phyloP scores from a whole-genome alignment of 768 basidiomycete species.

The Gelatoporia subvermispora region DNA sequence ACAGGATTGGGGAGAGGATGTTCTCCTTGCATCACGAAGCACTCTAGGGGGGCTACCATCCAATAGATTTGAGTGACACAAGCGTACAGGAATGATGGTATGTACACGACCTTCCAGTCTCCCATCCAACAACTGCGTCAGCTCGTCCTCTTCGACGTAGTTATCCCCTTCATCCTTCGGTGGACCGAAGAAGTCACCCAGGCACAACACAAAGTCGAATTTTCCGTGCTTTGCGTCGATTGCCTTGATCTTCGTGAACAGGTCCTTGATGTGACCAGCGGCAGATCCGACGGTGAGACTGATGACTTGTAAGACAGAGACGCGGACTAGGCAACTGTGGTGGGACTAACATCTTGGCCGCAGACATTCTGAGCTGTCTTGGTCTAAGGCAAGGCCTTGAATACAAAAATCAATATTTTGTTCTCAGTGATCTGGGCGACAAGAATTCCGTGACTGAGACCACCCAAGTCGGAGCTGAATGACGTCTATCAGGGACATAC shows the following conservation, averaged over 20 bases:
- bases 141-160: constrained; percentile 42
- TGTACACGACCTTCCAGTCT: constrained; percentile 52
- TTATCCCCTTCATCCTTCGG: constrained; percentile 27
- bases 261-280: constrained; percentile 63
- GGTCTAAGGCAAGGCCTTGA: too few species aligned
- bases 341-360: constrained; percentile 19
- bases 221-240: constrained; percentile 92
- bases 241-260: constrained; percentile 74
- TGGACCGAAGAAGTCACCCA: constrained; percentile 82
- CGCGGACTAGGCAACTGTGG: background rate
- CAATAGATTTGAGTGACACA: constrained; percentile 9
- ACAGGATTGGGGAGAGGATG: constrained; percentile 68
- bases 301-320: background rate
- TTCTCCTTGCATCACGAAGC: constrained; percentile 90
- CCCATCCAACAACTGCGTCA: constrained; percentile 60
- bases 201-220: constrained; percentile 79
- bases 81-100: background rate
- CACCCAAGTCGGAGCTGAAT: background rate
- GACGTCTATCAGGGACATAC: background rate
- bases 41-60: constrained; percentile 72
- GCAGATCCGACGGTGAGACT: constrained; percentile 82
- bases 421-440: too few species aligned
- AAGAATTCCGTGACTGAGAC: constrained; percentile 2
- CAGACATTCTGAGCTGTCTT: background rate
- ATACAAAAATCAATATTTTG: too few species aligned